Base-by-base conservation (phyloP, 371 early-diverging fungal genomes). In the Dinochytrium kinnereticum region DNA sequence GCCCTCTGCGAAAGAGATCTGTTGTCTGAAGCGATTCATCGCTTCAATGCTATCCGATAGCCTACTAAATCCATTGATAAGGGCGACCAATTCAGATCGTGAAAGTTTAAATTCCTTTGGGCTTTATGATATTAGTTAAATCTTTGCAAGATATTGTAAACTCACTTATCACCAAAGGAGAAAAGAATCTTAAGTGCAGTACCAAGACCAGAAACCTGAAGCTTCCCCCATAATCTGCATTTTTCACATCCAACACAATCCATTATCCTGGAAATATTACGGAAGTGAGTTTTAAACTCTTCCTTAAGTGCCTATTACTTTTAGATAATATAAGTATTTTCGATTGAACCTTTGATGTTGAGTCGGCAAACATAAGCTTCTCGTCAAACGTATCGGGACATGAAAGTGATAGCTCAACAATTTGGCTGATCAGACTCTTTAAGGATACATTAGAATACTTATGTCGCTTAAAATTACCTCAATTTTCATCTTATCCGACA, bases 201-300 rank as follows among this genome's bases (percentile, higher is more conserved):
- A 57, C 94, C 97, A 13, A 99, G 76, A 13, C 94, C 94, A 31
- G 76, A 71, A 21, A 83, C 70, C 73, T 91, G 90, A 17, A 90
- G 71, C 64, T 99, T 99, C 28, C 99, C 99, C 99, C 99, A 99
- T 37, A 99, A 84, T 65, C 95, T 84, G 78, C 99, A 99, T 81
- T 98, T 98, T 80, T 98, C 96, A 81, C 99, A 99, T 0, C 93
- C 95, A 21, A 98, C 96, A 78, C 99, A 98, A 81, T 98, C 98
- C 97, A 99, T 96, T 76, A 98, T 96, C 33, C 90, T 82, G 17
- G 96, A 92, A 17, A 99, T 92, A 80, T 99, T 99, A 64, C 97
- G 89, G 87, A 99, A 99, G 77, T 91, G 93, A 34, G 89, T 87
- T 75, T 93, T 90, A 82, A 96, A 94, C 81, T 98, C 94, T 5